These are phyloP conservation scores for Acer negundo DNA, from an alignment of 345 rosid genomes.

Conservation along the genomic window DNA sequence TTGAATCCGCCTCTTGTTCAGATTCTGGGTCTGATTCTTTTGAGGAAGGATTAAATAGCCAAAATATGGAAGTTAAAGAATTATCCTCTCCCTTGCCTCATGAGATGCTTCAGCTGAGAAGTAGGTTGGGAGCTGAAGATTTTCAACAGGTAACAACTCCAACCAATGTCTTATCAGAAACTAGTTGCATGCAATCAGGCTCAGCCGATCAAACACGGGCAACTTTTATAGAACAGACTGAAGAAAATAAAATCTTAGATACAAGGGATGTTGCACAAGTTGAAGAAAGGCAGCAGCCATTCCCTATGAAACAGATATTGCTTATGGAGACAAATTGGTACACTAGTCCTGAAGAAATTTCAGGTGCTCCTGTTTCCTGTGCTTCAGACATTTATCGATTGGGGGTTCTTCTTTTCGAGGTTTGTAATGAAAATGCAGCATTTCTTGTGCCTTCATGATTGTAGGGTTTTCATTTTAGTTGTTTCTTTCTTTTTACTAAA, in stretches of 20 bases:
- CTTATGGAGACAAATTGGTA: constrained; percentile 89
- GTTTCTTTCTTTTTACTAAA: constrained; percentile 5
- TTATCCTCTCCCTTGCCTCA: constrained; percentile 42
- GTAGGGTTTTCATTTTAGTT: neutral
- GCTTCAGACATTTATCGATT: constrained; percentile 88
- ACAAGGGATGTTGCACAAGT: constrained; percentile 38
- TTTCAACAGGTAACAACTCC: constrained; percentile 30
- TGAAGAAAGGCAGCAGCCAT: constrained; percentile 65
- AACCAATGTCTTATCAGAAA: constrained; percentile 53
- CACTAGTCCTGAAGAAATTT: constrained; percentile 80
- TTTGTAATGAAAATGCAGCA: constrained; percentile 25
- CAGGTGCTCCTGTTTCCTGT: constrained; percentile 62
- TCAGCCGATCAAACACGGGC: constrained; percentile 38
- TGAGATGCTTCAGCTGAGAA: constrained; percentile 39
- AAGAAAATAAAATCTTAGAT: constrained; percentile 43
- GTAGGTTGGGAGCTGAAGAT: constrained; percentile 44
- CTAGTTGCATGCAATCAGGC: constrained; percentile 62
- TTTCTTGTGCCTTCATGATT: constrained; percentile 1
- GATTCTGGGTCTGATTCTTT: constrained; percentile 91
- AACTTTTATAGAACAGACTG: constrained; percentile 36
- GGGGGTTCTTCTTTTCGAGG: constrained; percentile 96
- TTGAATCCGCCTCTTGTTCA: constrained; percentile 94
- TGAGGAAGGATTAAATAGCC: constrained; percentile 68
- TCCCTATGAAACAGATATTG: constrained; percentile 89
- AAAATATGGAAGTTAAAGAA: constrained; percentile 41